These are phyloP conservation scores for Murraya koenigii DNA, from an alignment of 345 rosid genomes.

Conservation along the genomic window DNA sequence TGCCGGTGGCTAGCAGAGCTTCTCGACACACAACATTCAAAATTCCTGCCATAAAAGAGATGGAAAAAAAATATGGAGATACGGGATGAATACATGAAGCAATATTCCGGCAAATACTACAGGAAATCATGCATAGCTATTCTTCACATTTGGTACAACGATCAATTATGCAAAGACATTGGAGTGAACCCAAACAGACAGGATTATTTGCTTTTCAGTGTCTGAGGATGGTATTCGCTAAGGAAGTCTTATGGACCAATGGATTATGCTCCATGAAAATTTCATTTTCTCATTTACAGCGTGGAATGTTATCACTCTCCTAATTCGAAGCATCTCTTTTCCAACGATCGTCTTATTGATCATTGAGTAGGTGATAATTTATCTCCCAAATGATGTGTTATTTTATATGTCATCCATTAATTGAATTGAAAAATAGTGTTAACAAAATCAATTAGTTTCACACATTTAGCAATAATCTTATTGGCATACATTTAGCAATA, in stretches of 20 bases:
- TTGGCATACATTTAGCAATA: too few species aligned
- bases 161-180: slow-evolving; percentile 41
- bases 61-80: slow-evolving; percentile 33
- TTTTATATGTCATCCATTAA: too few species aligned
- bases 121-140: slow-evolving; percentile 31
- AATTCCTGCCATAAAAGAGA: slow-evolving; percentile 31
- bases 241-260: slow-evolving; percentile 40
- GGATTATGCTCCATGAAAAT: slow-evolving; percentile 25
- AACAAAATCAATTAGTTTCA: too few species aligned
- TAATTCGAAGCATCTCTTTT: too few species aligned
- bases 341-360: too few species aligned
- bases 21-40: slow-evolving; percentile 29
- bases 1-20: slow-evolving; percentile 41
- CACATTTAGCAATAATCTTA: too few species aligned
- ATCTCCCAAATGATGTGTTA: too few species aligned
- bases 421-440: too few species aligned
- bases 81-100: slow-evolving; percentile 34
- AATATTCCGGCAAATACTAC: slow-evolving; percentile 22
- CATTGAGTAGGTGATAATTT: too few species aligned
- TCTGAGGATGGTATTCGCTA: too few species aligned
- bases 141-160: slow-evolving; percentile 44
- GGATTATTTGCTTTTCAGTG: slow-evolving; percentile 36
- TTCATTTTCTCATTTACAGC: too few species aligned
- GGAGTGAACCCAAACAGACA: slow-evolving; percentile 37
- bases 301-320: too few species aligned